Evolutionary conservation across 805 yeast species (phyloP), one percentile per base, ranked within the genome.

Genomic region (Spathaspora hagerdaliae): DNA sequence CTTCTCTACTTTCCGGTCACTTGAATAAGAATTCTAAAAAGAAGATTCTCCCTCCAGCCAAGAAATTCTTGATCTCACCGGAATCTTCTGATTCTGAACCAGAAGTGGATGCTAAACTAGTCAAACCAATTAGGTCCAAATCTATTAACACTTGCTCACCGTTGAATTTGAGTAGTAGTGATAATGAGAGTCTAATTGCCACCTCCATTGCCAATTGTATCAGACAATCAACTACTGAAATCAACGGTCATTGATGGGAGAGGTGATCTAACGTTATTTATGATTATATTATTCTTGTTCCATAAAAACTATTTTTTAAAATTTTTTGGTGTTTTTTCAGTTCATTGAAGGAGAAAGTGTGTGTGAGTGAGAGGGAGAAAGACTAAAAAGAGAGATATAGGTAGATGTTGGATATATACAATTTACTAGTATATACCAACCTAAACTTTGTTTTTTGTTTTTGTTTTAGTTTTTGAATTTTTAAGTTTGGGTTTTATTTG

Each of bases 161-260:
- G 45, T 36, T 42, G 46, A 19, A 42, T 55, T 13, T 6, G 7
- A 31, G 36, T 31, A 31, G 36, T 31, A 48, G 48, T 38, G 74
- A 67, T 47, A 57, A 58, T 44, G 73, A 67, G 44, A 66, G 71
- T 49, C 64, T 71, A 36, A 62, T 71, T 27, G 61, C 67, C 27
- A 56, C 66, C 26, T 60, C 71, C 5, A 61, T 69, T 38, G 74
- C 69, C 32, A 74, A 71, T 47, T 69, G 74, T 48, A 56, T 71
- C 41, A 60, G 73, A 48, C 68, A 63, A 49, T 55, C 69, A 34
- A 64, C 65, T 36, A 65, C 69, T 8, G 75, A 70, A 55, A 61
- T 71, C 41, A 43, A 43, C 27, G 42, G 46, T 29, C 46, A 43
- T 38, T 43, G 31, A 13, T 7, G 3, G 5, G 12, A 35, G 12